Evolutionary conservation across 345 rosid species (phyloP), one percentile per base, ranked within the genome.

Genomic region (Isatis tinctoria): DNA sequence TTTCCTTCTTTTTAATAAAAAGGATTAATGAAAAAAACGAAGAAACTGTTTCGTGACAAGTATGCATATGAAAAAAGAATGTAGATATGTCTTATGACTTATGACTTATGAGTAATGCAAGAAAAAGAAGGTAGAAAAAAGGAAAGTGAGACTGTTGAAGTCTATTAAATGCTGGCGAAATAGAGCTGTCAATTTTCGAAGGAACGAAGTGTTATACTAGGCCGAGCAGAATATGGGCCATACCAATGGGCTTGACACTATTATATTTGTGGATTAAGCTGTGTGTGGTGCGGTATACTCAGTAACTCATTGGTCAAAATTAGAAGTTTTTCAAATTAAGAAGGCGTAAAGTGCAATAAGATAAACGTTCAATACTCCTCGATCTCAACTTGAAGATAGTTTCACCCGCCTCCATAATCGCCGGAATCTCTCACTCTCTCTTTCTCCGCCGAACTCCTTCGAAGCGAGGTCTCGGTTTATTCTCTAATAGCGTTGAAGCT

Each of bases 351-450:
- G 10, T 58, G 27, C 0, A 77, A 77, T 57, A 65, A 65, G 16
- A 9, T 3, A 32, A 11, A 52, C 28, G 67, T 58, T 56, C 48
- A 41, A 24, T 48, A 33, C 16, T 51, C 10, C 18, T 65, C 70
- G 77, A 78, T 78, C 81, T 72, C 67, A 70, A 39, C 62, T 65
- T 64, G 2, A 57, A 78, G 81, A 72, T 78, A 76, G 66, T 72
- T 59, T 35, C 77, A 66, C 59, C 69, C 81, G 73, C 81, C 77
- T 65, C 77, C 76, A 45, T 39, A 37, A 32, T 67, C 14, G 40
- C 77, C 77, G 77, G 77, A 51, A 43, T 65, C 68, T 70, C 33
- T 26, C 58, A 3, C n/a, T 27, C 59, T 35, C 37, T 51, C 74
- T 32, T 35, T 77, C 80, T 66, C 80, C 80, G 72, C 54, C 67